Evolutionary conservation across 257 asterid species (phyloP).

Genomic region (Ophiorrhiza pumila): DNA sequence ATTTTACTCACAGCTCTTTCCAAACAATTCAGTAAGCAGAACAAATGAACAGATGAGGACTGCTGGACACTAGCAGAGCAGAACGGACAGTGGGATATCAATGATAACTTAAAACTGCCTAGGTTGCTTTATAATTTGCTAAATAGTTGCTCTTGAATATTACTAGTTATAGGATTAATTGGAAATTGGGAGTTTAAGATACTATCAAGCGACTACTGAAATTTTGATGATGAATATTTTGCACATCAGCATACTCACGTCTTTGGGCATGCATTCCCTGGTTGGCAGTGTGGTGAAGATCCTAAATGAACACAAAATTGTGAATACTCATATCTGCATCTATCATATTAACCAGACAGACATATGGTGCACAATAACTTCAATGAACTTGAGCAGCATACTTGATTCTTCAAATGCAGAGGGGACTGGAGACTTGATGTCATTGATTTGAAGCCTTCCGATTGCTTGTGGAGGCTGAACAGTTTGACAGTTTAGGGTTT

Average conservation of each 20-base stretch:
- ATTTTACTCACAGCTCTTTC: background rate
- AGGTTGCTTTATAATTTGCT: background rate
- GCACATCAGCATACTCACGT: conserved; percentile 43
- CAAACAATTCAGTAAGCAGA: conserved; percentile 1
- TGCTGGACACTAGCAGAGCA: background rate
- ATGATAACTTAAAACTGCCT: background rate
- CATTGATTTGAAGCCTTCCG: conserved; percentile 22
- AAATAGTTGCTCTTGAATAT: background rate
- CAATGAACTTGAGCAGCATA: conserved; percentile 33
- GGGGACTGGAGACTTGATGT: conserved; percentile 28
- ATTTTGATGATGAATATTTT: background rate
- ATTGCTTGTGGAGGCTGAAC: conserved; percentile 33
- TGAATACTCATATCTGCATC: conserved; percentile 12
- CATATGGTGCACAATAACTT: conserved; percentile 13
- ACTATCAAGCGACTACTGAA: background rate
- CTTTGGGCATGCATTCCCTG: conserved; percentile 38
- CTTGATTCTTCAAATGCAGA: conserved; percentile 42
- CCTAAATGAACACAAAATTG: conserved; percentile 44
- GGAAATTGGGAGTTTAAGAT: conserved; percentile 4
- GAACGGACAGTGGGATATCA: background rate
- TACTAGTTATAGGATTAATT: background rate
- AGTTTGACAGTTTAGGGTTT: conserved; percentile 31
- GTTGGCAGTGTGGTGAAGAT: conserved; percentile 35
- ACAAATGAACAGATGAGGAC: background rate
- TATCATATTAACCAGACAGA: conserved; percentile 19